Evolutionary conservation across 805 yeast species (phyloP).

Genomic region (Metschnikowia sp.): DNA sequence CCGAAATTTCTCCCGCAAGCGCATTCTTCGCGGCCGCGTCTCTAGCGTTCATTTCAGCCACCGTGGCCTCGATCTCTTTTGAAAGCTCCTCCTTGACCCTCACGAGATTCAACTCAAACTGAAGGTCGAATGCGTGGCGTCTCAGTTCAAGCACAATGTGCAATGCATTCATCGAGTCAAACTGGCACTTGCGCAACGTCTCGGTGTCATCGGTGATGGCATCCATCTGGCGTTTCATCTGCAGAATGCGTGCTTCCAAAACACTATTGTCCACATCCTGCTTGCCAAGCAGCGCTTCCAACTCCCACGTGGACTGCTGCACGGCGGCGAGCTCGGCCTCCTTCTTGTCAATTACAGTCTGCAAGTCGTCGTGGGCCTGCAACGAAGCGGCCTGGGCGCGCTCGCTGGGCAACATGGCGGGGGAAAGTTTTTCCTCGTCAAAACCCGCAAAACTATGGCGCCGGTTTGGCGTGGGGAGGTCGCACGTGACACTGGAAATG

Average conservation of each 20-base stretch:
- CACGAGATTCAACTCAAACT: constrained; percentile 21
- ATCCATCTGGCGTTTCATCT: constrained; percentile 35
- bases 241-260: constrained; percentile 32
- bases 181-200: constrained; percentile 24
- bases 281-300: constrained; percentile 36
- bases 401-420: too few relatives aligned
- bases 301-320: constrained; percentile 20
- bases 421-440: too few relatives aligned
- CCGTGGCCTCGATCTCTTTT: constrained; percentile 35
- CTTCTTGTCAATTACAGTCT: constrained; percentile 8
- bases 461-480: too few relatives aligned
- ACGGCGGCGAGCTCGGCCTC: constrained; percentile 8
- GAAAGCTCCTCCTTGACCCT: constrained; percentile 27
- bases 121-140: constrained; percentile 20
- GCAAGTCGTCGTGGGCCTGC: constrained; percentile 7
- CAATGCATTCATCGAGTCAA: constrained; percentile 18
- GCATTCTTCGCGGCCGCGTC: neutral
- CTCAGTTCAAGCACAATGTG: constrained; percentile 19
- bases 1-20: too few relatives aligned
- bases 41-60: constrained; percentile 17
- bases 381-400: neutral
- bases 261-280: constrained; percentile 35
- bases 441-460: too few relatives aligned
- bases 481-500: too few relatives aligned
- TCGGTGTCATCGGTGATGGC: constrained; percentile 33